These are phyloP conservation scores for Mycena indigotica DNA, from an alignment of 768 basidiomycete species.

Conservation along the genomic window DNA sequence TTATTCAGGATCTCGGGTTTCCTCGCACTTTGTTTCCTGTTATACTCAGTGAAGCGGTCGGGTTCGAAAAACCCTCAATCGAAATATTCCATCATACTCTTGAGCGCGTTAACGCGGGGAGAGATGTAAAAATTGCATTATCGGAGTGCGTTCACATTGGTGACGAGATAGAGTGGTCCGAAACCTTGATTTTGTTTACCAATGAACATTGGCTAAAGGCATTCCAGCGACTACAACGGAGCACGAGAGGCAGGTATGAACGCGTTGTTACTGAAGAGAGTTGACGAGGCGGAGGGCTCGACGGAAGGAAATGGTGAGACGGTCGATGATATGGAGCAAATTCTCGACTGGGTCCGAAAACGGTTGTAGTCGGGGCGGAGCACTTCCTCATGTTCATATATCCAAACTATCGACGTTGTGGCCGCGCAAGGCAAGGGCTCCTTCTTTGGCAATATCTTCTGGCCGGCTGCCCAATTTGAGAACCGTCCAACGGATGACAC, in stretches of 20 bases:
- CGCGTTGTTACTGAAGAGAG: conserved; percentile 59
- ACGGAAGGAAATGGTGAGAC: conserved; percentile 46
- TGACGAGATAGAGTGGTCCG: conserved; percentile 69
- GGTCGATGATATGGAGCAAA: conserved; percentile 33
- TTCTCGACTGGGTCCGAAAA: conserved; percentile 25
- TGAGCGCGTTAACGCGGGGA: conserved; percentile 14
- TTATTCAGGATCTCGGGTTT: conserved; percentile 65
- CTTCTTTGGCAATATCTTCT: conserved; percentile 63
- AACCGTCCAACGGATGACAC: conserved; percentile 81
- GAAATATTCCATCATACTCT: conserved; percentile 54
- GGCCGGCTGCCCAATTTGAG: conserved; percentile 75
- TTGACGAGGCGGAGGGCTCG: conserved; percentile 49
- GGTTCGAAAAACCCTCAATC: conserved; percentile 66
- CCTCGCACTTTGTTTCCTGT: conserved; percentile 51
- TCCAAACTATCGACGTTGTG: conserved; percentile 23
- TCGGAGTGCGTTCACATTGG: conserved; percentile 70
- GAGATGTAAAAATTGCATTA: conserved; percentile 30
- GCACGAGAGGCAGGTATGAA: conserved; percentile 57
- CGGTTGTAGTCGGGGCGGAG: conserved; percentile 5
- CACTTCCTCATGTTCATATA: conserved; percentile 10
- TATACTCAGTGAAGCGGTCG: conserved; percentile 70
- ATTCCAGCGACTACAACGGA: conserved; percentile 64
- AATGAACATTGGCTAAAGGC: conserved; percentile 3
- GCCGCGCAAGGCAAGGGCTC: conserved; percentile 44
- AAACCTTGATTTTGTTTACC: neutral